Evolutionary conservation across 345 rosid species (phyloP), one percentile per base, ranked within the genome.

Genomic region (Excoecaria cochinchinensis): DNA sequence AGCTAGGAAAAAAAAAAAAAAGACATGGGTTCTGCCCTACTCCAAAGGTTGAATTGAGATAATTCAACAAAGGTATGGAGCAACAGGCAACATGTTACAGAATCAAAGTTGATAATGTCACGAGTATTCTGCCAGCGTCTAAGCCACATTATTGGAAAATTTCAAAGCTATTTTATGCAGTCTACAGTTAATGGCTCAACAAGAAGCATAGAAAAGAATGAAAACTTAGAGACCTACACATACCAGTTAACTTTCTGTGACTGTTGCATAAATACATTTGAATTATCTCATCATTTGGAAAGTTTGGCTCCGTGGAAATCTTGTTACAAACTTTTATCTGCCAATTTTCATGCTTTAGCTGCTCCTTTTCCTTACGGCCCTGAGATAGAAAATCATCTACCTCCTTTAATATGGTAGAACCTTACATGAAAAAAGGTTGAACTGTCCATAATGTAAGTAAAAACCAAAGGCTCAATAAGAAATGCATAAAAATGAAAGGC

Each of bases 271-370:
- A 73, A 84, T 91, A 93, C 80, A 95, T 87, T 75, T 77, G 81
- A 72, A 89, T 84, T 72, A 95, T 93, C 84, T 86, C 84, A 25
- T 74, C 69, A 66, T 91, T 91, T 68, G 99, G 97, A 63, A 91
- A 93, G 3, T 87, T 84, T 76, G 86, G 82, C 79, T 74, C 82
- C 73, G 38, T 46, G 3, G 87, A 74, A 67, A 95, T 93, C 89
- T 85, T 91, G 74, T 78, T 82, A 77, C 96, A 89, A 65, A 95
- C 88, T 85, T 86, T 93, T 73, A 83, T 69, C 84, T 82, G 84
- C 98, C 96, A 93, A 58, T 81, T 81, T 77, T 82, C 89, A 36
- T 69, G 81, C 79, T 84, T 90, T 85, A 82, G 83, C 76, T 80
- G 84, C 83, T 91, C 88, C 83, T 86, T 95, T 65, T 77, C 82